phyloP scores from a whole-genome alignment of 495 filamentous ascomycete species.

The Astrothelium macrocarpum region DNA sequence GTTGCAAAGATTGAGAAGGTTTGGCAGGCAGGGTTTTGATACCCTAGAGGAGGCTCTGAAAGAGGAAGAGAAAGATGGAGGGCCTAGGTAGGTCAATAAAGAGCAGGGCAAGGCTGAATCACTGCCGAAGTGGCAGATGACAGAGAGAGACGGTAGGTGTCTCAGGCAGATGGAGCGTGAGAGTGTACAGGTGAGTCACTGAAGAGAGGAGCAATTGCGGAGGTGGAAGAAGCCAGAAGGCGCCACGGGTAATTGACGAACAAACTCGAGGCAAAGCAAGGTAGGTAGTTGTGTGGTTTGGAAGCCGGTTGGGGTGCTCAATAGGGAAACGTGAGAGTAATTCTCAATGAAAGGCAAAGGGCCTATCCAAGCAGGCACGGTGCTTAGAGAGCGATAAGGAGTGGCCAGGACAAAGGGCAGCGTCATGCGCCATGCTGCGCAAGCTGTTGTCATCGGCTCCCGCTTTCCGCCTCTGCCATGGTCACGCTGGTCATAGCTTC shows the following conservation, averaged over 20 bases:
- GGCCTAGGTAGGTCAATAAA: not conserved
- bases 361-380: not conserved
- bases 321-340: not conserved
- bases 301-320: not conserved
- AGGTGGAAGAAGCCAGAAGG: not conserved
- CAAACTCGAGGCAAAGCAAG: no score
- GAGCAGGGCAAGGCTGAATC: not conserved
- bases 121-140: not conserved
- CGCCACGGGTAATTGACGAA: not conserved
- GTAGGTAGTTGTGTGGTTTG: not conserved
- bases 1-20: constrained; percentile 1
- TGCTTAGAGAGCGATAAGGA: not conserved
- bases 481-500: constrained; percentile 7
- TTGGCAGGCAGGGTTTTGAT: not conserved
- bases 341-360: not conserved
- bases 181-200: not conserved
- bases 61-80: not conserved
- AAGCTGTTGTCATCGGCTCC: constrained; percentile 1
- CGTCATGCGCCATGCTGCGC: constrained; percentile 1
- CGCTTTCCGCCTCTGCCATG: not conserved
- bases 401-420: not conserved
- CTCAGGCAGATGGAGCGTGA: not conserved
- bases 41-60: not conserved
- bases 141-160: not conserved
- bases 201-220: not conserved